Evolutionary conservation across 2,329 filamentous ascomycete species (phyloP).

Genomic region (Claviceps sp.): DNA sequence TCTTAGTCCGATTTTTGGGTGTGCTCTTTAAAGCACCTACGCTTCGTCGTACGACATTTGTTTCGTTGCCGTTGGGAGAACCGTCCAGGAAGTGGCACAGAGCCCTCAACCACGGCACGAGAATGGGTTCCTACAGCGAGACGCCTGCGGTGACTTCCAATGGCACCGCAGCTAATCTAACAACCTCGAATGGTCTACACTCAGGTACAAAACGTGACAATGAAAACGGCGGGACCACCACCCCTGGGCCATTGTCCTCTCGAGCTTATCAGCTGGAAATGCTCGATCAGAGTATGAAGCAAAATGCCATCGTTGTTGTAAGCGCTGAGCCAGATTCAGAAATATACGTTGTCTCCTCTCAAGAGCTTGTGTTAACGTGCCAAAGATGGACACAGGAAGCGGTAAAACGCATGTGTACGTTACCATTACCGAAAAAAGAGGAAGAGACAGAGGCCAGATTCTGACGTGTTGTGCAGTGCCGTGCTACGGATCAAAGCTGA

Average conservation of each 20-base stretch:
- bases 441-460: neutral
- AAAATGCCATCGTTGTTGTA: slow-evolving; percentile 62
- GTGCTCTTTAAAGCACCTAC: too few relatives aligned
- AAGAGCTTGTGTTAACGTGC: neutral
- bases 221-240: neutral
- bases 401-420: slow-evolving; percentile 67
- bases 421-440: neutral
- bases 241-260: slow-evolving; percentile 23
- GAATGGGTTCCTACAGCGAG: neutral
- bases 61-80: slow-evolving; percentile 2
- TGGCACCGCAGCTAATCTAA: slow-evolving; percentile 1
- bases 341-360: neutral
- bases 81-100: slow-evolving; percentile 3
- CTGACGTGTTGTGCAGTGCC: slow-evolving; percentile 31
- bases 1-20: too few relatives aligned
- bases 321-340: slow-evolving; percentile 8
- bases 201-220: neutral
- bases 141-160: neutral
- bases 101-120: neutral
- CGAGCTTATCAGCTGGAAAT: slow-evolving; percentile 65
- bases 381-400: slow-evolving; percentile 68
- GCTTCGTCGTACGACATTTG: neutral
- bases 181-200: neutral
- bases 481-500: slow-evolving; percentile 54
- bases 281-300: slow-evolving; percentile 52